A percentile compares a stretch with the other conserved stretches of the same genome.
Evolutionary conservation across 23 red algal species (phyloP).

Genomic region (Gracilariopsis chorda): DNA sequence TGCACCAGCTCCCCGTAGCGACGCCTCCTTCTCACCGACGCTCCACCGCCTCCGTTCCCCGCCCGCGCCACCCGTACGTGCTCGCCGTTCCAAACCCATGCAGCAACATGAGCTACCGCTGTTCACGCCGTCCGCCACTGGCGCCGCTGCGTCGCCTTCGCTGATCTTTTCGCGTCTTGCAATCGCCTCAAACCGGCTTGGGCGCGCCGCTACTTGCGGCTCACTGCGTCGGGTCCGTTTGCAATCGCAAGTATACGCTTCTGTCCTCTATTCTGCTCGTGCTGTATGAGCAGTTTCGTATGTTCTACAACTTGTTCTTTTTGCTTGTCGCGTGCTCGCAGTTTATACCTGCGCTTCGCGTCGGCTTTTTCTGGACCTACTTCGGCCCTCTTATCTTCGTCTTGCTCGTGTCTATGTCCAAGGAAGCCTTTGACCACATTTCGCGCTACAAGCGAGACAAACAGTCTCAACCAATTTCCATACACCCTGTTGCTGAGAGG

Average conservation of each 20-base stretch:
- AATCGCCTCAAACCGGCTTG: neutral
- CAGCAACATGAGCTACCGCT: slow-evolving; percentile 44
- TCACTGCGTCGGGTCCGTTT: slow-evolving; percentile 31
- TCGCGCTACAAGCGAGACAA: slow-evolving; percentile 72
- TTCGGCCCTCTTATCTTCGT: slow-evolving; percentile 95
- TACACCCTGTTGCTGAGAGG: slow-evolving; percentile 60
- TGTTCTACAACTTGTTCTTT: slow-evolving; percentile 99
- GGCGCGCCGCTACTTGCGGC: slow-evolving; percentile 17
- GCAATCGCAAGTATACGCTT: slow-evolving; percentile 80
- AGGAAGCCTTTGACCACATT: slow-evolving; percentile 86
- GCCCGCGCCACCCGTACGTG: no score
- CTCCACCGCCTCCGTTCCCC: no score
- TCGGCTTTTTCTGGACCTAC: slow-evolving; percentile 95
- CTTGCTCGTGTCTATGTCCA: slow-evolving; percentile 75
- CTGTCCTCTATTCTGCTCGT: slow-evolving; percentile 79
- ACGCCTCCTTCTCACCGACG: no score
- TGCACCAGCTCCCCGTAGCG: no score
- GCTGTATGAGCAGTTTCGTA: slow-evolving; percentile 92
- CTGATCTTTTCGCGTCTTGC: neutral
- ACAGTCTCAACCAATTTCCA: slow-evolving; percentile 71
- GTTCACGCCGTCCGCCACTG: slow-evolving; percentile 10
- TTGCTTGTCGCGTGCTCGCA: slow-evolving; percentile 88
- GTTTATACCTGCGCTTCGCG: slow-evolving; percentile 89
- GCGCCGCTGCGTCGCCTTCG: neutral
- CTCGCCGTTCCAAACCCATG: no score